Conservation (phyloP, 2,329 filamentous ascomycete genomes). For the Verticillium nubilum region DNA sequence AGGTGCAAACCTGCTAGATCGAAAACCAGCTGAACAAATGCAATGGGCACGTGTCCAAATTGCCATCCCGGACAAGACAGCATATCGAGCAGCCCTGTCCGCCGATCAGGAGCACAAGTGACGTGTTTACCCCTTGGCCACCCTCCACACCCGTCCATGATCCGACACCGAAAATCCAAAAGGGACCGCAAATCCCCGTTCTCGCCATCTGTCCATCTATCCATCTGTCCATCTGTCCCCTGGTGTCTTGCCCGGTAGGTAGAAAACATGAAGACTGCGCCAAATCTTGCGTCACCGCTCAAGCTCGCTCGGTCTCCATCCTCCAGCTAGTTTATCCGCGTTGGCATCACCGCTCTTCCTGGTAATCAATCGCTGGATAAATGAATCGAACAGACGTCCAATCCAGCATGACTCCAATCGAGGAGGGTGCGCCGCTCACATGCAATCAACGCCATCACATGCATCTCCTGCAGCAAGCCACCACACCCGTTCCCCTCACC, state of each 20-base stretch:
- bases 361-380: not conserved
- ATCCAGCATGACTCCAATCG: not conserved
- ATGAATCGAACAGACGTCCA: not conserved
- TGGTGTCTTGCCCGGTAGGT: too few species aligned
- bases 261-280: too few species aligned
- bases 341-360: too few species aligned
- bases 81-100: not conserved
- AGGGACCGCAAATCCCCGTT: not conserved
- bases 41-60: not conserved
- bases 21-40: not conserved
- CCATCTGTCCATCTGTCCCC: not conserved
- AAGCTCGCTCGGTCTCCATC: too few species aligned
- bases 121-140: not conserved
- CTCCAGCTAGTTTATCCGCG: too few species aligned
- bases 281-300: not conserved
- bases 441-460: not conserved
- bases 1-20: not conserved
- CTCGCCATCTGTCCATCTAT: too few species aligned
- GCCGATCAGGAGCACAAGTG: not conserved
- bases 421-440: not conserved
- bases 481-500: not conserved
- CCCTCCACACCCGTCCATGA: not conserved
- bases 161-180: not conserved
- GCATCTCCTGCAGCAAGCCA: not conserved
- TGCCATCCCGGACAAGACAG: not conserved